Evolutionary conservation across 23 red algal species (phyloP), one percentile per base, ranked within the genome.

Genomic region (Gracilariopsis chorda): DNA sequence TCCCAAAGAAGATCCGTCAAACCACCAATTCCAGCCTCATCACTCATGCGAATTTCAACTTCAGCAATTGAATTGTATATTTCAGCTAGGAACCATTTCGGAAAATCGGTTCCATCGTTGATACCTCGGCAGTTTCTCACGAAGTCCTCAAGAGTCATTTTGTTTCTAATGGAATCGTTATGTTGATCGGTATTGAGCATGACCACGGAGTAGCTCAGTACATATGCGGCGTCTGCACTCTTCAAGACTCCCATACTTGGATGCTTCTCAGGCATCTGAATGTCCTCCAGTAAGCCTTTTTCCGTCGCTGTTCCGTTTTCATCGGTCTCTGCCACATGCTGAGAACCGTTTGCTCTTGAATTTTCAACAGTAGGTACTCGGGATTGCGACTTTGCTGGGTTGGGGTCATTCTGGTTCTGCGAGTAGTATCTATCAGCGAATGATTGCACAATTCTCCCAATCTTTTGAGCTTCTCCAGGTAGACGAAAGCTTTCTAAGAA

Each of bases 131-230:
- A 94, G 68, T 98, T 98, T 27, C 86, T 60, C 46, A 95, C 81
- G 80, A 98, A 98, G 78, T 98, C 96, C 41, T 93, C 82, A n/a
- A 98, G 56, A 30, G 82, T 88, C 96, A 98, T 98, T 47, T 95
- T 95, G 24, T 95, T 95, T 41, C 88, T 77, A 51, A 98, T 93
- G 4, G 89, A 93, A 14, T 69, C 80, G 44, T 98, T 95, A 70
- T 98, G 96, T 60, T 95, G 93, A 71, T 98, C 96, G 0, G 96
- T 98, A 44, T 98, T 98, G 21, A 98, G 78, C 96, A 98, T 98
- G 16, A 98, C 90, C 0, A 94, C 88, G 0, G 96, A 94, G 78
- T 94, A 98, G 42, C 86, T 91, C 51, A 98, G 67, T 44, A 95
- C 93, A 78, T 95, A 94, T 0, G 88, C 88, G 6, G 94, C 93